Percentiles rank a stretch among this genome's conserved stretches.
phyloP scores from a whole-genome alignment of 2,329 filamentous ascomycete species.

The Periconia macrospinosa region DNA sequence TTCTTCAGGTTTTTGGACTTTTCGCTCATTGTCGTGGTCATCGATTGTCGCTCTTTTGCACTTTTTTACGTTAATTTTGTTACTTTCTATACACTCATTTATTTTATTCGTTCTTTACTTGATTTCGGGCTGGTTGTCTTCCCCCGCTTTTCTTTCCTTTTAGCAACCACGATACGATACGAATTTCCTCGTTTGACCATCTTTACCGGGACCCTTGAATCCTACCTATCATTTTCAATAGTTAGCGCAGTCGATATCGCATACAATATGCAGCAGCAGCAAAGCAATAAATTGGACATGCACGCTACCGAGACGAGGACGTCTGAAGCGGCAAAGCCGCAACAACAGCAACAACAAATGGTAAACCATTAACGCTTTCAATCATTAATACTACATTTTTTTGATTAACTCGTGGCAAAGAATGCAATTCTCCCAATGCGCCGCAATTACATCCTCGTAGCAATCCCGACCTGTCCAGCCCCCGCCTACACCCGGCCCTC shows the following conservation, averaged over 20 bases:
- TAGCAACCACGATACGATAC: no score
- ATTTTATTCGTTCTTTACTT: neutral
- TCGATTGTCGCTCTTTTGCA: neutral
- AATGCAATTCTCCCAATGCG: neutral
- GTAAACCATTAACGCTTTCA: neutral
- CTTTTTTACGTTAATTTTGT: no score
- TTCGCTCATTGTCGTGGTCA: neutral
- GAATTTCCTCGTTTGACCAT: no score
- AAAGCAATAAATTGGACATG: neutral
- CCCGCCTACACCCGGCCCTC: constrained; percentile 14
- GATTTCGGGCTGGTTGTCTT: neutral
- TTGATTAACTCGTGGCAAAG: no score
- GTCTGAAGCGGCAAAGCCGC: neutral
- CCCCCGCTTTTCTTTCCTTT: no score
- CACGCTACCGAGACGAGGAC: neutral
- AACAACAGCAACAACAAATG: neutral
- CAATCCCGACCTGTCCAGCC: constrained; percentile 6
- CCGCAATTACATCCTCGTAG: constrained; percentile 2
- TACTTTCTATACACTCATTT: neutral
- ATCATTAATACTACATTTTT: no score
- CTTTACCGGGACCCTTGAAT: no score
- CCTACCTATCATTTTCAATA: neutral
- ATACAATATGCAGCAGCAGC: neutral
- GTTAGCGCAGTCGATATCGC: neutral
- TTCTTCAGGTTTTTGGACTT: neutral